Conservation (phyloP, 331 rosid species). For the Prunus yedoensis region DNA sequence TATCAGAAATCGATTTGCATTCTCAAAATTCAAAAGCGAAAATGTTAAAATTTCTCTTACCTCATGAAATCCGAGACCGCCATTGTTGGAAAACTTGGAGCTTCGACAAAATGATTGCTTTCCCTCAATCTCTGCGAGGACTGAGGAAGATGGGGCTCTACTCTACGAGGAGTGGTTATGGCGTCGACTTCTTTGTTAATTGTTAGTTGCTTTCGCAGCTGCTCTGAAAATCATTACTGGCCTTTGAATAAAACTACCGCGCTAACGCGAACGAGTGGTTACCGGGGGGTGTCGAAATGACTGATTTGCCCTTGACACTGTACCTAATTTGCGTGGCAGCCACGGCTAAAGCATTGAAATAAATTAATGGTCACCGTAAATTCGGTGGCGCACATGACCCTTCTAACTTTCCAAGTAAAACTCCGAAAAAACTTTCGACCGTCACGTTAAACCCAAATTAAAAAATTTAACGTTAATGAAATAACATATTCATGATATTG, state of each 20-base stretch:
- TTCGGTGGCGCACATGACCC: conserved; percentile 13
- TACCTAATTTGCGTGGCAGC: conserved; percentile 27
- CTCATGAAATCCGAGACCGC: conserved; percentile 16
- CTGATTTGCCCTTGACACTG: conserved; percentile 30
- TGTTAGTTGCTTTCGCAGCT: conserved; percentile 19
- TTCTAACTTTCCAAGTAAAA: not conserved
- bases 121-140: conserved; percentile 4
- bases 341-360: conserved; percentile 4
- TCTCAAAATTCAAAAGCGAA: conserved; percentile 21
- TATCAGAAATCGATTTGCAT: conserved; percentile 6
- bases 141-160: conserved; percentile 10
- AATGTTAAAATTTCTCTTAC: conserved; percentile 18
- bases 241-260: conserved; percentile 37
- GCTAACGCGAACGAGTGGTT: conserved; percentile 23
- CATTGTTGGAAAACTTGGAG: conserved; percentile 10
- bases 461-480: too few species aligned
- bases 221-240: conserved; percentile 7
- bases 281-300: conserved; percentile 22
- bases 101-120: conserved; percentile 8
- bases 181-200: conserved; percentile 51
- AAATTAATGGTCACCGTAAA: not conserved
- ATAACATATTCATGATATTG: too few species aligned
- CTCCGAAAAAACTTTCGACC: not conserved
- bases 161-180: conserved; percentile 44
- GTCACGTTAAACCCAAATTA: not conserved